A percentile compares a stretch with the other conserved stretches of the same genome.
phyloP scores from a whole-genome alignment of 208 protist genomes.

The Endotrypanum monterogeii region DNA sequence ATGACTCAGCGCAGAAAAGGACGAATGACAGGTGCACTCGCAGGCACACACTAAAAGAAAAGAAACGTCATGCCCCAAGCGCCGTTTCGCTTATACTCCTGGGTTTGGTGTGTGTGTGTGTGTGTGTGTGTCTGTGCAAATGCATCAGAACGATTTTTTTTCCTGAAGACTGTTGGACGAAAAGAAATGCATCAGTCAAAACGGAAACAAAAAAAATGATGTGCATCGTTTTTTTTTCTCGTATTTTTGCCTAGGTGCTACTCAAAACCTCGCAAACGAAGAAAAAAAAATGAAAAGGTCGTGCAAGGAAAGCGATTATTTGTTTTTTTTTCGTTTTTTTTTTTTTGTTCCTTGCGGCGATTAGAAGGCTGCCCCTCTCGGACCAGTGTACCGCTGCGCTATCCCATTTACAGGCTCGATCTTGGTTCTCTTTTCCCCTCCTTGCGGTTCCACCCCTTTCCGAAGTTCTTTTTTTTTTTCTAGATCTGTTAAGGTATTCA shows the following conservation, averaged over 20 bases:
- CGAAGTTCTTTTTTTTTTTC: not conserved
- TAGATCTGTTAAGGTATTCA: not conserved
- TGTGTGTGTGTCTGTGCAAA: not conserved
- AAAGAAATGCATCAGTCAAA: too few species aligned
- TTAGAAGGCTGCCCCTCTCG: not conserved
- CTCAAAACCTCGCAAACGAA: not conserved
- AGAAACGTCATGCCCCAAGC: too few species aligned
- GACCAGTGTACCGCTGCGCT: not conserved
- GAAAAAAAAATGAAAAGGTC: not conserved
- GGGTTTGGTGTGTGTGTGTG: not conserved
- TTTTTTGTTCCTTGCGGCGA: slow-evolving; percentile 9
- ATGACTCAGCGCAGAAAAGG: too few species aligned
- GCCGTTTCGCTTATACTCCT: too few species aligned
- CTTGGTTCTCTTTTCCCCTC: not conserved
- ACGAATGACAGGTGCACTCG: too few species aligned
- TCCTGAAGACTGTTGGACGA: too few species aligned
- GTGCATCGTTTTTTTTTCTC: not conserved
- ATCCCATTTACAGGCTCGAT: not conserved
- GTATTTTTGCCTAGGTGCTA: not conserved
- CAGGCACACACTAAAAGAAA: too few species aligned
- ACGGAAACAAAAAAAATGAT: too few species aligned
- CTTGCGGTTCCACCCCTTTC: not conserved
- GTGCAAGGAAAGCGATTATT: not conserved
- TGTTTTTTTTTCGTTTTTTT: slow-evolving; percentile 21
- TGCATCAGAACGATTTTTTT: too few species aligned